Percentiles rank a stretch among this genome's conserved stretches.
Conservation (phyloP, 2,329 filamentous ascomycete genomes). For the Aspergillus versicolor region DNA sequence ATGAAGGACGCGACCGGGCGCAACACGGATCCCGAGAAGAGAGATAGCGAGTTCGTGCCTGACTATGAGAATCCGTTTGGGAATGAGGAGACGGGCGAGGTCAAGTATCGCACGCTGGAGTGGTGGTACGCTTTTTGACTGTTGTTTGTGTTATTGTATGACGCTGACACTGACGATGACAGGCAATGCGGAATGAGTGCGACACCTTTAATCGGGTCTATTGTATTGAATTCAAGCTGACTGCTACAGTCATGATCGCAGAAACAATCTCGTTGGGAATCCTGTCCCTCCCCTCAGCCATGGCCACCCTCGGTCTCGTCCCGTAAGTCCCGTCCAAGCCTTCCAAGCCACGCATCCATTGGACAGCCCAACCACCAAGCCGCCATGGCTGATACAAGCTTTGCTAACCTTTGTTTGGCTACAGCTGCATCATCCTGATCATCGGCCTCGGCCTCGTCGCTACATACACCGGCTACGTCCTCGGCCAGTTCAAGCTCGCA, state of each 20-base stretch:
- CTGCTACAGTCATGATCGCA: slow-evolving; percentile 53
- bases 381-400: not conserved
- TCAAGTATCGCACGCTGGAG: slow-evolving; percentile 52
- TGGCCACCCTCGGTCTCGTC: slow-evolving; percentile 54
- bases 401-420: not conserved
- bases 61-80: slow-evolving; percentile 39
- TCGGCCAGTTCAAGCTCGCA: slow-evolving; percentile 59
- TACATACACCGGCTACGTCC: slow-evolving; percentile 60
- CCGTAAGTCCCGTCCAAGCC: slow-evolving; percentile 36
- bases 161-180: slow-evolving; percentile 9
- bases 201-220: no score
- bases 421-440: slow-evolving; percentile 53
- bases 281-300: slow-evolving; percentile 54
- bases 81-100: slow-evolving; percentile 40
- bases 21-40: slow-evolving; percentile 17
- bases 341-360: not conserved
- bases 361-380: not conserved
- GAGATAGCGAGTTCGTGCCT: slow-evolving; percentile 13
- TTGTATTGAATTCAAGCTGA: no score
- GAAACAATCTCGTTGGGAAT: slow-evolving; percentile 60
- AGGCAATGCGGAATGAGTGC: slow-evolving; percentile 37
- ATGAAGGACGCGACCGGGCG: not conserved
- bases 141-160: not conserved
- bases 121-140: slow-evolving; percentile 39
- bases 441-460: slow-evolving; percentile 55